phyloP scores from a whole-genome alignment of 2,329 filamentous ascomycete genomes.

The Microdochium trichocladiopsis region DNA sequence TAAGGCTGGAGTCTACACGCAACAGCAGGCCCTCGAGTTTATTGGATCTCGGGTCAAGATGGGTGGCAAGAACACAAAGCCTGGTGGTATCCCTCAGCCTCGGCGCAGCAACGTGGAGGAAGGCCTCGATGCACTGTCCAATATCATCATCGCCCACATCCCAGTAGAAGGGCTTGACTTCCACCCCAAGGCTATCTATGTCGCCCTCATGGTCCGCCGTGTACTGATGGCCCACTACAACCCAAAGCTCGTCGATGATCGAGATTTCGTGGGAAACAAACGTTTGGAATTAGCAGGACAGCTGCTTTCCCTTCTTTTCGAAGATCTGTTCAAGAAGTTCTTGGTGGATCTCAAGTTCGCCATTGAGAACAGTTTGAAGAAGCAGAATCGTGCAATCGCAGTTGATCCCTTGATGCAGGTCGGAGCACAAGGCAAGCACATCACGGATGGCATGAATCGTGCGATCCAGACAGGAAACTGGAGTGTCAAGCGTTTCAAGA shows the following conservation, averaged over 20 bases:
- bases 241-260: slow-evolving; percentile 82
- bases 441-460: slow-evolving; percentile 88
- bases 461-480: slow-evolving; percentile 97
- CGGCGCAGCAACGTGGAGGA: slow-evolving; percentile 82
- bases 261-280: slow-evolving; percentile 98
- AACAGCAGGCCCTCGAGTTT: slow-evolving; percentile 92
- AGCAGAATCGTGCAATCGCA: slow-evolving; percentile 79
- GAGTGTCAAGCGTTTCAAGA: slow-evolving; percentile 96
- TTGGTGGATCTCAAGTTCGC: slow-evolving; percentile 82
- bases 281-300: slow-evolving; percentile 91
- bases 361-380: slow-evolving; percentile 93
- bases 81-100: slow-evolving; percentile 40
- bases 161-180: slow-evolving; percentile 89
- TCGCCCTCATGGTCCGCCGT: slow-evolving; percentile 95
- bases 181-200: slow-evolving; percentile 91
- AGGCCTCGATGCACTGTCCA: slow-evolving; percentile 85
- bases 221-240: slow-evolving; percentile 93
- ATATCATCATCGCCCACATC: slow-evolving; percentile 91
- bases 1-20: slow-evolving; percentile 78
- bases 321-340: slow-evolving; percentile 97
- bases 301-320: slow-evolving; percentile 86
- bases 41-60: slow-evolving; percentile 85
- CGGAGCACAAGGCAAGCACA: slow-evolving; percentile 75
- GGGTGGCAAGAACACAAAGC: slow-evolving; percentile 57
- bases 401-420: slow-evolving; percentile 86